Percentiles rank a stretch among this genome's conserved stretches.
Evolutionary conservation across 305 asterid genomes (phyloP).

Genomic region (Solanum chacoense): DNA sequence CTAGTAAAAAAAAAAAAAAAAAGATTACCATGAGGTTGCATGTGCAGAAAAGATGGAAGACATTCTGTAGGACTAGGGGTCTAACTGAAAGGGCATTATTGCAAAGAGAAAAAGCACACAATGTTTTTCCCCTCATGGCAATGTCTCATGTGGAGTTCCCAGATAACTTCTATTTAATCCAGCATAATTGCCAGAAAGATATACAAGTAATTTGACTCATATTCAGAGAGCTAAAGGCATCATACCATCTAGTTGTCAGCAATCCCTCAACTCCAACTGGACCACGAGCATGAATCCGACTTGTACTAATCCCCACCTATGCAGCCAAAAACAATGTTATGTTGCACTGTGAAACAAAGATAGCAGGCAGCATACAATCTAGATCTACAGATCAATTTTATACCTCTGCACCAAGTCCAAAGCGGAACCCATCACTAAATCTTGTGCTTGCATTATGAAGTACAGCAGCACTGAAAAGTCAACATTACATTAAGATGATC

Average conservation of each 20-base stretch:
- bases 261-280: conserved; percentile 99
- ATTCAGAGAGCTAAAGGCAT: not conserved
- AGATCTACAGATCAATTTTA: not conserved
- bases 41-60: not conserved
- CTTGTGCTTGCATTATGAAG: conserved; percentile 96
- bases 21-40: not conserved
- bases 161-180: not conserved
- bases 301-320: conserved; percentile 95
- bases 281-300: conserved; percentile 98
- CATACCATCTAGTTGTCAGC: conserved; percentile 82
- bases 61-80: not conserved
- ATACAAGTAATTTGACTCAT: not conserved
- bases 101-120: not conserved
- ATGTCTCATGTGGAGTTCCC: not conserved
- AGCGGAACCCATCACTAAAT: conserved; percentile 89
- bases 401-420: conserved; percentile 98
- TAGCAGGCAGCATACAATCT: not conserved
- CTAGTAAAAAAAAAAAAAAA: not conserved
- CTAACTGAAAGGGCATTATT: not conserved
- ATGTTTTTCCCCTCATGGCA: not conserved
- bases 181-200: not conserved
- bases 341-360: not conserved
- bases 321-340: conserved; percentile 6
- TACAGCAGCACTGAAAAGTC: conserved; percentile 78
- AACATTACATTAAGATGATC: not conserved